Conservation (phyloP, 2,329 filamentous ascomycete genomes). For the Scedosporium minutisporum region DNA sequence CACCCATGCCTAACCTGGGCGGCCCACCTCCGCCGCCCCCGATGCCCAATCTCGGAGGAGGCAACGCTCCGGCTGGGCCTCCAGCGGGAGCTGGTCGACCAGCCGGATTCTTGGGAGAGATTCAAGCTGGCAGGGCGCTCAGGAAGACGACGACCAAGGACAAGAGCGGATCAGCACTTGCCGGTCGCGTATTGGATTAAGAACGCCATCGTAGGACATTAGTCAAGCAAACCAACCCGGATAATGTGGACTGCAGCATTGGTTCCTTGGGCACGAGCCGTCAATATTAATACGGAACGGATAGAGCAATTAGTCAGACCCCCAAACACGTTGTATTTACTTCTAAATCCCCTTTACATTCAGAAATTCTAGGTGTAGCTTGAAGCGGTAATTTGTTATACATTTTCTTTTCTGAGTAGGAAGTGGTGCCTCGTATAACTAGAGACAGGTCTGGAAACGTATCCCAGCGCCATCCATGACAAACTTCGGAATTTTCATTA, state of each 20-base stretch:
- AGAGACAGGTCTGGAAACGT: too few relatives aligned
- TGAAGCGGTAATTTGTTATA: not conserved
- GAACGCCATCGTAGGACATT: not conserved
- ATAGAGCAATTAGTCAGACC: not conserved
- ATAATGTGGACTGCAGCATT: not conserved
- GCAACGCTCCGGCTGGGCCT: slow-evolving; percentile 32
- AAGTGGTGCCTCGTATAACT: too few relatives aligned
- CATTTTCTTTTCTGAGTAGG: too few relatives aligned
- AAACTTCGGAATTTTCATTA: too few relatives aligned
- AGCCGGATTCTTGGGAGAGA: slow-evolving; percentile 66
- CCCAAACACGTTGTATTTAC: not conserved
- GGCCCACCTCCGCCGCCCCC: slow-evolving; percentile 22
- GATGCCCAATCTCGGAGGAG: not conserved
- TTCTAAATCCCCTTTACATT: not conserved
- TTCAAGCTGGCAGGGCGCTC: slow-evolving; percentile 67
- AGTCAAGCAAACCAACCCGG: not conserved
- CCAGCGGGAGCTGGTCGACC: slow-evolving; percentile 40
- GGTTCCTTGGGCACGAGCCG: not conserved
- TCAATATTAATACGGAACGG: not conserved
- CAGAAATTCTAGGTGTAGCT: not conserved
- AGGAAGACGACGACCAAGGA: slow-evolving; percentile 89
- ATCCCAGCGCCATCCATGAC: too few relatives aligned
- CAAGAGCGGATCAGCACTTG: slow-evolving; percentile 60
- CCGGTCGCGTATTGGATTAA: slow-evolving; percentile 63
- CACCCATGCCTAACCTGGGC: slow-evolving; percentile 23